Percentiles rank a stretch among this genome's conserved stretches.
Evolutionary conservation across 306 rosid species (phyloP).

Genomic region (Lathyrus aphaca): DNA sequence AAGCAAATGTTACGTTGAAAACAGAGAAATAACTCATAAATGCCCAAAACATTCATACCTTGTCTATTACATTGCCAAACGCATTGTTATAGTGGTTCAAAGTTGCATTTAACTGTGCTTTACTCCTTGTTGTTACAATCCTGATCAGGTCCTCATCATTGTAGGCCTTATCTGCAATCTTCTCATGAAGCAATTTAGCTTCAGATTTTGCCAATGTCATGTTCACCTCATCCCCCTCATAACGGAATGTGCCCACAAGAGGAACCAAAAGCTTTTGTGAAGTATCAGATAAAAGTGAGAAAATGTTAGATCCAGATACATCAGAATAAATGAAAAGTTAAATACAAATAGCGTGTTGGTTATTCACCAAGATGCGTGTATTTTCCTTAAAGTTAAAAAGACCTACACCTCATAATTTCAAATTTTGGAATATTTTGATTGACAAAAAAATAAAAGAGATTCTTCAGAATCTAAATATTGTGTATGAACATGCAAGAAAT

Average conservation of each 20-base stretch:
- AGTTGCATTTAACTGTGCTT: constrained; percentile 71
- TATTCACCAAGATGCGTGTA: constrained; percentile 14
- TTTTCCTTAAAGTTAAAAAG: constrained; percentile 23
- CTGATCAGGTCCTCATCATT: constrained; percentile 67
- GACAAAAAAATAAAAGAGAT: constrained; percentile 25
- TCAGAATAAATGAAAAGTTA: constrained; percentile 4
- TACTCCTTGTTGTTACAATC: constrained; percentile 76
- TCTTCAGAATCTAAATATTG: background rate
- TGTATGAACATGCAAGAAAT: background rate
- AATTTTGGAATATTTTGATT: background rate
- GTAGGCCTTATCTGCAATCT: constrained; percentile 63
- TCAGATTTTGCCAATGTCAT: constrained; percentile 66
- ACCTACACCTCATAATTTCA: background rate
- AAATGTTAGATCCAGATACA: background rate
- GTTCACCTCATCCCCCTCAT: constrained; percentile 84
- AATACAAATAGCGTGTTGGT: background rate
- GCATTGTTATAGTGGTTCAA: constrained; percentile 71
- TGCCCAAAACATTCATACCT: constrained; percentile 53
- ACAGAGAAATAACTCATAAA: background rate
- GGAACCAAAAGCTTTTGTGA: constrained; percentile 74
- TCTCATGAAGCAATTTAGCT: constrained; percentile 72
- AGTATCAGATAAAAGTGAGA: constrained; percentile 12
- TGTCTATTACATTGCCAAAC: constrained; percentile 69
- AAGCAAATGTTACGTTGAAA: constrained; percentile 15
- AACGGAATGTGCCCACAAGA: constrained; percentile 68